A percentile compares a stretch with the other conserved stretches of the same genome.
These are phyloP conservation scores for Myriosclerotinia duriaeana DNA, from an alignment of 2,329 filamentous ascomycete species.

Conservation along the genomic window DNA sequence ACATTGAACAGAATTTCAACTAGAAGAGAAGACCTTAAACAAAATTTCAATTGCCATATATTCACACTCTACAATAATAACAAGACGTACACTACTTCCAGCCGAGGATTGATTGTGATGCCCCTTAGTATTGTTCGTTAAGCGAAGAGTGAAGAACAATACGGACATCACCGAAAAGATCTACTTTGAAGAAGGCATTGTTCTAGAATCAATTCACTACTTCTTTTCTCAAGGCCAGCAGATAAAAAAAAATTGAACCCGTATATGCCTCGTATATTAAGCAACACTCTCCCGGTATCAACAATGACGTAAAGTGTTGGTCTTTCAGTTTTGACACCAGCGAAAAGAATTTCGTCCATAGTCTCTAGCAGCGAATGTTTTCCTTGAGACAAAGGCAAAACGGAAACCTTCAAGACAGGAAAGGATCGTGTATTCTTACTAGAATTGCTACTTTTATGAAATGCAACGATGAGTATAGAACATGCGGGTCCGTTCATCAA, in stretches of 20 bases:
- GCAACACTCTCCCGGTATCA: neutral
- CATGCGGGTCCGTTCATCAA: neutral
- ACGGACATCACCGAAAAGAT: neutral
- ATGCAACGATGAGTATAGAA: neutral
- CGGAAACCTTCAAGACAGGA: neutral
- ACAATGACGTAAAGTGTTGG: neutral
- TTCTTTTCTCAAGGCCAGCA: neutral
- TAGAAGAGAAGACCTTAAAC: neutral
- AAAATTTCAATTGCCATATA: neutral
- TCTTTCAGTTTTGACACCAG: neutral
- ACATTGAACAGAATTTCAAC: neutral
- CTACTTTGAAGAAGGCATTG: neutral
- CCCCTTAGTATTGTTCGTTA: constrained; percentile 31
- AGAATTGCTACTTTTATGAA: neutral
- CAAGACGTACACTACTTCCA: neutral
- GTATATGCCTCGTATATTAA: neutral
- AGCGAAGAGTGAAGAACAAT: constrained; percentile 27
- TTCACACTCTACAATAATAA: neutral
- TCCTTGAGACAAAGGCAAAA: neutral
- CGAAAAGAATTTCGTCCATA: neutral
- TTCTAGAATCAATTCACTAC: constrained; percentile 1
- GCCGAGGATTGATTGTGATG: neutral
- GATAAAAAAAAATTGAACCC: no score
- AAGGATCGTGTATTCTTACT: neutral
- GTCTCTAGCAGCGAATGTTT: neutral